Percentiles rank a stretch among this genome's conserved stretches.
Evolutionary conservation across 2,329 filamentous ascomycete species (phyloP).

Genomic region (Paraconiothyrium brasiliense): DNA sequence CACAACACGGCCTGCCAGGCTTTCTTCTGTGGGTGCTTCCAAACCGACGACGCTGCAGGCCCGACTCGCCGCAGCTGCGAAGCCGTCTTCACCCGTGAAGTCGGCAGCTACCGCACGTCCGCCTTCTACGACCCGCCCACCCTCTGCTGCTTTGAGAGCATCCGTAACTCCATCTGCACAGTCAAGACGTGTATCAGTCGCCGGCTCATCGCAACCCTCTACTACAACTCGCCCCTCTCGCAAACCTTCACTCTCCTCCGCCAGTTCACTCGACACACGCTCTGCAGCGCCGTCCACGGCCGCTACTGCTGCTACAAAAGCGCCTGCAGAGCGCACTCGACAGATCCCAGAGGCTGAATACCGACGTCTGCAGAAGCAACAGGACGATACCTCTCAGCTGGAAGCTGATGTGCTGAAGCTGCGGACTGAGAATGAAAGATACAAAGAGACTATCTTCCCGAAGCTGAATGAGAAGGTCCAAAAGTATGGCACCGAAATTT

Average conservation of each 20-base stretch:
- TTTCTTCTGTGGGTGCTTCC: conserved; percentile 1
- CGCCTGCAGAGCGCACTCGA: conserved; percentile 54
- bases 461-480: conserved; percentile 91
- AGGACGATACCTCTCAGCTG: conserved; percentile 29
- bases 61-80: conserved; percentile 15
- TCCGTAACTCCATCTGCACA: conserved; percentile 5
- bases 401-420: conserved; percentile 84
- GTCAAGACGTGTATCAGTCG: conserved; percentile 34
- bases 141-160: conserved; percentile 8
- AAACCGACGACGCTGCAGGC: conserved; percentile 17
- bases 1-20: conserved; percentile 20
- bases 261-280: conserved; percentile 6
- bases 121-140: background rate
- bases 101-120: background rate
- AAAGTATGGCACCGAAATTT: conserved; percentile 81
- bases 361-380: conserved; percentile 84
- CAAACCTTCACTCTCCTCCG: conserved; percentile 15
- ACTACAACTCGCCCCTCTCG: conserved; percentile 10
- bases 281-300: conserved; percentile 6
- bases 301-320: conserved; percentile 21
- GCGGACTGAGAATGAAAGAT: conserved; percentile 79
- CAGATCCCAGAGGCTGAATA: conserved; percentile 91
- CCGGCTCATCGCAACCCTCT: conserved; percentile 8
- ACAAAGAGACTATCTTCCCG: conserved; percentile 78
- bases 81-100: conserved; percentile 6